Evolutionary conservation across 2,329 filamentous ascomycete species (phyloP), one percentile per base, ranked within the genome.

Genomic region (Beauveria scarabaeidicola): DNA sequence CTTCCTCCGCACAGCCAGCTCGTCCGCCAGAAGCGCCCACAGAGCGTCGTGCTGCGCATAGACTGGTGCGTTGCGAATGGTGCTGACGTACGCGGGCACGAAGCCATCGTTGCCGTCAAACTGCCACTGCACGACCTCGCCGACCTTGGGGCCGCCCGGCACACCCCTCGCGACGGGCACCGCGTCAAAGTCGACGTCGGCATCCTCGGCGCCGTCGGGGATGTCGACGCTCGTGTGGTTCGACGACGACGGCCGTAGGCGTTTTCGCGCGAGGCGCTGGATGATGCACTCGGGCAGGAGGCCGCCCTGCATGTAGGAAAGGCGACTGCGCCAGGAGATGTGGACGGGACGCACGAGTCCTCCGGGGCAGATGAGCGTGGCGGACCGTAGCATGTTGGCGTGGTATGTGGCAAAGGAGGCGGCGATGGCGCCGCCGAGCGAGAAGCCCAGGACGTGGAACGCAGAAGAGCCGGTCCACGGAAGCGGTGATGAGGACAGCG

Each of bases 381-480:
- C 74, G 5, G 81, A 84, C 7, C 79, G 78, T 13, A 93, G 74
- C 44, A 88, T 74, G 41, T 82, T 72, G 0, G 88, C 83, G 67
- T 90, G 89, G 68, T 84, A 84, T 1, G 81, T 79, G 1, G 88
- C 81, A 68, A 94, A 93, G 21, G 84, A 79, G 10, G 84, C 85
- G 1, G 82, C 80, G 44, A 95, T 81, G 15, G 87, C 88, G 40
- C 90, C 91, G 50, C 91, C 90, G 0, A 96, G 78, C 0, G 88
- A 91, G 71, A 94, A 95, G 2, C 90, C 91, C 3, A 91, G 74
- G 6, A 95, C 74, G 62, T 85, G 83, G 70, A 94, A 93, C 56
- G 77, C 78, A 8, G 75, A 74, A 55, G 76, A 74, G 32, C 74
- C 70, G 3, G 72, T 73, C 86, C 85, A 89, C 0, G 77, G 60